Percentiles rank a stretch among this genome's conserved stretches.
phyloP scores from a whole-genome alignment of 148 eudicot genomes.

The Persicaria tinctoria region DNA sequence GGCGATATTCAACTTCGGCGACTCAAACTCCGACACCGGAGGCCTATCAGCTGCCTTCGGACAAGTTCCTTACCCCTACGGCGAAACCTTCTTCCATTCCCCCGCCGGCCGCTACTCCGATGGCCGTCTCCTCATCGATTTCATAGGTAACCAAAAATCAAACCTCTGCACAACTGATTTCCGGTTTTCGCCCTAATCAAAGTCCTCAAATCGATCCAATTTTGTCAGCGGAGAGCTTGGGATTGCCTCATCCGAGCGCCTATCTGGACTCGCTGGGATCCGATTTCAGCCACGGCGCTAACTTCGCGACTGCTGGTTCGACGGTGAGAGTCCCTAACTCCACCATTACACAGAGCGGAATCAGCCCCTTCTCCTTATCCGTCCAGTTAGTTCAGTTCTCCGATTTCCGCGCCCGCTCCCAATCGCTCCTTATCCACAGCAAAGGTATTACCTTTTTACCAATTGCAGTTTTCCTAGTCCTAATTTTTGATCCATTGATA shows the following conservation, averaged over 20 bases:
- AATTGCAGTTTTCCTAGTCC: neutral
- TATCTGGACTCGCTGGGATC: constrained; percentile 15
- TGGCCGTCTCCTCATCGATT: constrained; percentile 53
- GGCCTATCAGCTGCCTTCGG: constrained; percentile 64
- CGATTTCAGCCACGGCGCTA: constrained; percentile 14
- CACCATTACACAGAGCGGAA: neutral
- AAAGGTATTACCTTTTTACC: neutral
- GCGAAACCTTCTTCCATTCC: constrained; percentile 36
- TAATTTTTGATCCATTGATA: neutral
- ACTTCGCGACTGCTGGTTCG: constrained; percentile 16
- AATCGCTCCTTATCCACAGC: neutral
- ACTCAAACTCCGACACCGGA: constrained; percentile 67
- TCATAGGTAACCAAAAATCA: constrained; percentile 31
- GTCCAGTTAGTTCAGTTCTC: constrained; percentile 4
- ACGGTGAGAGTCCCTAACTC: constrained; percentile 8
- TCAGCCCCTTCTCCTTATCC: constrained; percentile 12
- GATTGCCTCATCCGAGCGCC: constrained; percentile 13
- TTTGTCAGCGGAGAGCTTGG: constrained; percentile 13
- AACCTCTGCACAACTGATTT: neutral
- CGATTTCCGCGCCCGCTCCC: constrained; percentile 4
- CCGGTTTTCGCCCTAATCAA: neutral
- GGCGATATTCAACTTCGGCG: constrained; percentile 66
- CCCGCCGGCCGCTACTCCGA: constrained; percentile 55
- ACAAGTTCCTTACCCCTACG: constrained; percentile 38
- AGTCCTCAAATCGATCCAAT: neutral